These are phyloP conservation scores for Parasarocladium wereldwijsianum DNA, from an alignment of 2,329 filamentous ascomycete genomes.

Conservation along the genomic window DNA sequence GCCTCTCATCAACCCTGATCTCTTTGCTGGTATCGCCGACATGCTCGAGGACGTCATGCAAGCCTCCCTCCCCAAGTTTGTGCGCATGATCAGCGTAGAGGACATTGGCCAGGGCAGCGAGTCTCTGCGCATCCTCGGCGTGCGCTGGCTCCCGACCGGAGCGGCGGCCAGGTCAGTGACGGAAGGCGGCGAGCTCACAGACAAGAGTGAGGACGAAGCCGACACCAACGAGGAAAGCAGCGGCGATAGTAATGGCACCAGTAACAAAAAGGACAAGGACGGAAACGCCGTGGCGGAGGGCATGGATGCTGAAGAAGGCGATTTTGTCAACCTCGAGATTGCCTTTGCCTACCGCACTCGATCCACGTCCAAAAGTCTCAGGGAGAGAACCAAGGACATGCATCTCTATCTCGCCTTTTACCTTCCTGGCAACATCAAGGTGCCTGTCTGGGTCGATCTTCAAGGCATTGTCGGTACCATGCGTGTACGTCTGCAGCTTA, in stretches of 20 bases:
- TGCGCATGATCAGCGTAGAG: constrained; percentile 63
- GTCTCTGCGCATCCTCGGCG: constrained; percentile 52
- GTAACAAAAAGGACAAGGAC: constrained; percentile 20
- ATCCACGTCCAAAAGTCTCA: constrained; percentile 44
- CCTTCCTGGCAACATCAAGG: constrained; percentile 36
- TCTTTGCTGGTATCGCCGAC: constrained; percentile 54
- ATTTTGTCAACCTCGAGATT: constrained; percentile 64
- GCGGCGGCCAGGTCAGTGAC: constrained; percentile 49
- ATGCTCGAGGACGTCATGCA: constrained; percentile 72
- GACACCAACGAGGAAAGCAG: constrained; percentile 19
- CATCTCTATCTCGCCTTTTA: constrained; percentile 62
- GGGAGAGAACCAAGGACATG: constrained; percentile 50
- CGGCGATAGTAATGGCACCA: constrained; percentile 15
- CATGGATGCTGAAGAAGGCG: constrained; percentile 63
- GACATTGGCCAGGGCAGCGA: constrained; percentile 66
- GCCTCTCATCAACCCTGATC: constrained; percentile 62
- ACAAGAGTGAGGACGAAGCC: constrained; percentile 20
- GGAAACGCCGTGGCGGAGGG: constrained; percentile 32
- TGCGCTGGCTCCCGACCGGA: constrained; percentile 58
- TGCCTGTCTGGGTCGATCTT: constrained; percentile 64
- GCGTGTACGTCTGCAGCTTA: constrained; percentile 67
- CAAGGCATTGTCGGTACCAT: constrained; percentile 81
- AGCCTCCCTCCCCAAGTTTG: constrained; percentile 51
- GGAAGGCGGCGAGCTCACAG: constrained; percentile 36
- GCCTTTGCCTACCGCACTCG: constrained; percentile 59